Conservation (phyloP, 2,329 filamentous ascomycete species). For the Diaporthe helianthi region DNA sequence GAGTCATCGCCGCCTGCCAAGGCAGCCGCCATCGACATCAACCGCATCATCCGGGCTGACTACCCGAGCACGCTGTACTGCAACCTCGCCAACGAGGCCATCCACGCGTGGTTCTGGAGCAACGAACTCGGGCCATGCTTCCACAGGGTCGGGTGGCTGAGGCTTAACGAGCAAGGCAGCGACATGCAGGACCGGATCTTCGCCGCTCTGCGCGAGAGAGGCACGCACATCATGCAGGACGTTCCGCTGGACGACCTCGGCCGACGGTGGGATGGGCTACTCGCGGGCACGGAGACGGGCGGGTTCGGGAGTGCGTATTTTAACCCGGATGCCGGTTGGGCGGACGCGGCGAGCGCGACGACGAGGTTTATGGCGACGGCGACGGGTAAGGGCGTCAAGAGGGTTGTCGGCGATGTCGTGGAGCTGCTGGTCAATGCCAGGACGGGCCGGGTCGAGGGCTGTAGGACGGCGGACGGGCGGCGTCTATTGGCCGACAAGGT, state of each 20-base stretch:
- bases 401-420: neutral
- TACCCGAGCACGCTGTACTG: slow-evolving; percentile 28
- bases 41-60: slow-evolving; percentile 28
- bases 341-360: slow-evolving; percentile 1
- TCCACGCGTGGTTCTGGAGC: slow-evolving; percentile 30
- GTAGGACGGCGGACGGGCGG: slow-evolving; percentile 6
- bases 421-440: neutral
- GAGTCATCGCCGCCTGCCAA: slow-evolving; percentile 11
- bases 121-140: slow-evolving; percentile 29
- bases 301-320: neutral
- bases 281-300: neutral
- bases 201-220: slow-evolving; percentile 11
- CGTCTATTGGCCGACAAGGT: slow-evolving; percentile 7
- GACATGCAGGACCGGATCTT: slow-evolving; percentile 7
- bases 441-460: slow-evolving; percentile 10
- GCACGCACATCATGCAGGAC: slow-evolving; percentile 23
- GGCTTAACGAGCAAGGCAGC: slow-evolving; percentile 23
- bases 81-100: slow-evolving; percentile 30
- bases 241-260: neutral
- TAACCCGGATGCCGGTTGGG: slow-evolving; percentile 6
- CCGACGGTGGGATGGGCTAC: neutral
- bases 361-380: neutral
- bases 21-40: slow-evolving; percentile 27
- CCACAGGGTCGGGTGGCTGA: slow-evolving; percentile 26
- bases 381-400: neutral